Conservation (phyloP, 2,329 filamentous ascomycete species). For the Lasiodiplodia sp. region DNA sequence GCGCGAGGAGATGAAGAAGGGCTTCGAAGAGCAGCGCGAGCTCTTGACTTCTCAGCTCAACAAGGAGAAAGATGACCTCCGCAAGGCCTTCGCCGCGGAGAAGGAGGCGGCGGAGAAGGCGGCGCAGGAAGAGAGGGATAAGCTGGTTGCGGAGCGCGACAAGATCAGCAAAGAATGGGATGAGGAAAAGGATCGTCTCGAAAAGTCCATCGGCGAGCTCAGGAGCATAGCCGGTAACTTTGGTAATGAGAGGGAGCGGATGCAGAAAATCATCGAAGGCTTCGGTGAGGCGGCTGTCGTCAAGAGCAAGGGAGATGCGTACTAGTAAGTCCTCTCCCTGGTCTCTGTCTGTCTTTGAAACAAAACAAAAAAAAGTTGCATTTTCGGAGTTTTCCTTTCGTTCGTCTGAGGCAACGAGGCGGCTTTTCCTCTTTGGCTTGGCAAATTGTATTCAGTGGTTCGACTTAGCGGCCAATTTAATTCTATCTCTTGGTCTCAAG, state of each 20-base stretch:
- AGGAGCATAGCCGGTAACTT: slow-evolving; percentile 46
- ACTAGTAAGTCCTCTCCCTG: slow-evolving; percentile 51
- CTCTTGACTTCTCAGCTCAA: slow-evolving; percentile 46
- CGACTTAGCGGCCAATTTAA: slow-evolving; percentile 21
- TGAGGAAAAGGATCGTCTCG: slow-evolving; percentile 36
- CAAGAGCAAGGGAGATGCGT: slow-evolving; percentile 53
- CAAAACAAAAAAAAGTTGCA: background rate
- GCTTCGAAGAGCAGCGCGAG: slow-evolving; percentile 60
- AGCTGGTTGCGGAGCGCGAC: slow-evolving; percentile 45
- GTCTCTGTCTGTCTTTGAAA: slow-evolving; percentile 6
- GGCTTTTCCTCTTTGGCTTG: background rate
- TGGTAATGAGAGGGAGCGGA: slow-evolving; percentile 50
- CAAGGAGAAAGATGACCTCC: slow-evolving; percentile 52
- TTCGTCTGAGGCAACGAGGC: background rate
- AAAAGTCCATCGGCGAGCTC: slow-evolving; percentile 35
- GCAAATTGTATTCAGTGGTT: slow-evolving; percentile 5
- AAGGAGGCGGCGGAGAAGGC: slow-evolving; percentile 46
- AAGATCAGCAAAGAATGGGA: slow-evolving; percentile 40
- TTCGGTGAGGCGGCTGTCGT: slow-evolving; percentile 52
- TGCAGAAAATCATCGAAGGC: slow-evolving; percentile 53
- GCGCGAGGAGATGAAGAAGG: slow-evolving; percentile 58
- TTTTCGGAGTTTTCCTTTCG: slow-evolving; percentile 2
- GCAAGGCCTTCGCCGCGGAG: slow-evolving; percentile 54
- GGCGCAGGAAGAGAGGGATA: slow-evolving; percentile 45
- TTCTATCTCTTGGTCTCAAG: background rate